Evolutionary conservation across 2,329 filamentous ascomycete genomes (phyloP).

Genomic region (Pseudopithomyces chartarum): DNA sequence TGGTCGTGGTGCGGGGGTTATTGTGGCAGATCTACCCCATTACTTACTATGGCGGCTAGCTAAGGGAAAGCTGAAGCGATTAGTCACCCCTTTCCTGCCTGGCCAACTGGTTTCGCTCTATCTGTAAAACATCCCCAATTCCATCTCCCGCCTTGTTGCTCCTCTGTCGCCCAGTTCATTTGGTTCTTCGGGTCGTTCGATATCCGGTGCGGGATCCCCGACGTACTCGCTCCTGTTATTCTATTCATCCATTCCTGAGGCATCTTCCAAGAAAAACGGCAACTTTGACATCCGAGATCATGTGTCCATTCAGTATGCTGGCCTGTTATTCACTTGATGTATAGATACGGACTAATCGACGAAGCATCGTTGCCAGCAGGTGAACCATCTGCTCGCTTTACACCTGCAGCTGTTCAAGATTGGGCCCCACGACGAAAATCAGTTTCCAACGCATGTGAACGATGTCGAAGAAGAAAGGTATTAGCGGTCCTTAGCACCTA

Average conservation of each 20-base stretch:
- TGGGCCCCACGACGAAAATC: slow-evolving; percentile 45
- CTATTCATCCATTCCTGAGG: slow-evolving; percentile 1
- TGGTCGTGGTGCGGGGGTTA: slow-evolving; percentile 30
- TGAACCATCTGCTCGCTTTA: slow-evolving; percentile 37
- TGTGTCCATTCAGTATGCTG: slow-evolving; percentile 44
- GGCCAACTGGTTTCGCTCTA: slow-evolving; percentile 28
- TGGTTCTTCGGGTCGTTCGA: slow-evolving; percentile 25
- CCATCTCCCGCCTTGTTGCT: slow-evolving; percentile 36
- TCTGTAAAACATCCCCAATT: slow-evolving; percentile 43
- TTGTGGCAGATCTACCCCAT: slow-evolving; percentile 36
- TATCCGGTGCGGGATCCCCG: slow-evolving; percentile 36
- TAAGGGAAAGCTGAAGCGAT: slow-evolving; percentile 31
- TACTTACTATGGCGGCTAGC: slow-evolving; percentile 12
- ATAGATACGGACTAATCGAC: slow-evolving; percentile 9
- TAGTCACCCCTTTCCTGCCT: slow-evolving; percentile 20
- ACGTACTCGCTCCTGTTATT: slow-evolving; percentile 12
- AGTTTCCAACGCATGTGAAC: slow-evolving; percentile 45
- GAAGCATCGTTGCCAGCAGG: slow-evolving; percentile 36
- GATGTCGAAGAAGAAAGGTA: slow-evolving; percentile 40
- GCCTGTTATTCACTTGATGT: neutral
- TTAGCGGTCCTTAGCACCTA: neutral
- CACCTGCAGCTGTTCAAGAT: slow-evolving; percentile 37
- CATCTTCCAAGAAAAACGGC: neutral
- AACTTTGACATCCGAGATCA: slow-evolving; percentile 18
- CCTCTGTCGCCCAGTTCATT: slow-evolving; percentile 21